A percentile compares a stretch with the other conserved stretches of the same genome.
These are phyloP conservation scores for Rhodotorula mucilaginosa DNA, from an alignment of 1,284 basidiomycete genomes.

Conservation along the genomic window DNA sequence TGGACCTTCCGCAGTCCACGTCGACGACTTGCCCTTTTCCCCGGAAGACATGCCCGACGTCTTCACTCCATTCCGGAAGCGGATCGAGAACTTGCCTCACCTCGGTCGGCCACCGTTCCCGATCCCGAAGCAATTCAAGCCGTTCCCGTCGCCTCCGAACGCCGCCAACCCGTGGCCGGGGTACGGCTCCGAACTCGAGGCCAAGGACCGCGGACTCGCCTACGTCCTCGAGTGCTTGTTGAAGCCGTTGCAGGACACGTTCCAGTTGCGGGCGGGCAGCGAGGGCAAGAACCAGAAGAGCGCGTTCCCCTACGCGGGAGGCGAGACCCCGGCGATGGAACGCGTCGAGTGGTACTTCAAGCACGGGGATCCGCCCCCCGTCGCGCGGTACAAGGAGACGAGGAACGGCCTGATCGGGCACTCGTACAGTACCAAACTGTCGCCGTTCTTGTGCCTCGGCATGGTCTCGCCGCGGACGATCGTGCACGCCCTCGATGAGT, in stretches of 20 bases:
- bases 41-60: constrained; percentile 53
- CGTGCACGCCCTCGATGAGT: constrained; percentile 48
- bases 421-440: constrained; percentile 58
- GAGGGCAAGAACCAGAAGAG: constrained; percentile 38
- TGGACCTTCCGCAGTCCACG: constrained; percentile 44
- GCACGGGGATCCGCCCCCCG: constrained; percentile 47
- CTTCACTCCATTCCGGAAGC: constrained; percentile 55
- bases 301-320: constrained; percentile 54
- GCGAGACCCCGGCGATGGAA: constrained; percentile 50
- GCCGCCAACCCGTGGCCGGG: constrained; percentile 18
- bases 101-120: constrained; percentile 44
- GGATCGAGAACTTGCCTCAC: constrained; percentile 52
- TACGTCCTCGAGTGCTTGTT: constrained; percentile 43
- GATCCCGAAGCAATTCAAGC: constrained; percentile 45
- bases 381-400: constrained; percentile 56
- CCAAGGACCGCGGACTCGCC: constrained; percentile 16
- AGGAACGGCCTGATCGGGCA: constrained; percentile 58
- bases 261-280: constrained; percentile 10
- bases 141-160: constrained; percentile 41
- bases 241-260: constrained; percentile 40
- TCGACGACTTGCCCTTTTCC: constrained; percentile 53
- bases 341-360: constrained; percentile 53
- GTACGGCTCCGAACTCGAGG: constrained; percentile 28
- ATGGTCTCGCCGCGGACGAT: constrained; percentile 55
- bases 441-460: constrained; percentile 56